phyloP scores from a whole-genome alignment of 2,329 filamentous ascomycete genomes.

The Colletotrichum agaves region DNA sequence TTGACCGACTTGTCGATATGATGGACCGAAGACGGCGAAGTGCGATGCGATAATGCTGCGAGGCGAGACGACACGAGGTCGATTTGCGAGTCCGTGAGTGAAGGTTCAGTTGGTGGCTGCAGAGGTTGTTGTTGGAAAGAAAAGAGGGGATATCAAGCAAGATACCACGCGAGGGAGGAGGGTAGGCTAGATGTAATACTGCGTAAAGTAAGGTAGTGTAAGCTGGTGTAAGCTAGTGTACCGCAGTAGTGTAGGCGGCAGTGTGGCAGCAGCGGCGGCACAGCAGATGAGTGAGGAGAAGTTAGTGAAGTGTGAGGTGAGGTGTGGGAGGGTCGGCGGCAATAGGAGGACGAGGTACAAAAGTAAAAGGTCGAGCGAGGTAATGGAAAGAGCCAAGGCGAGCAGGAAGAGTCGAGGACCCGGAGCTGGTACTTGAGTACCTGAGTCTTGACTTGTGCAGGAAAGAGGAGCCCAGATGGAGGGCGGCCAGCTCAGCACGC shows the following conservation, averaged over 20 bases:
- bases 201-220: not conserved
- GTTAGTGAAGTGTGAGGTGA: conserved; percentile 11
- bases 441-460: conserved; percentile 18
- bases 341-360: conserved; percentile 24
- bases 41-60: not conserved
- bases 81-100: conserved; percentile 5
- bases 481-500: conserved; percentile 37
- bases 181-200: conserved; percentile 35
- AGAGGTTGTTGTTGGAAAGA: conserved; percentile 26
- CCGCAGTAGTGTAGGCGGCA: conserved; percentile 20
- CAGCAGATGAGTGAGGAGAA: conserved; percentile 12
- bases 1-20: conserved; percentile 21
- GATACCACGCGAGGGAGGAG: conserved; percentile 36
- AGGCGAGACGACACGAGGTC: not conserved
- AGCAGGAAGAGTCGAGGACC: conserved; percentile 30
- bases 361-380: conserved; percentile 8
- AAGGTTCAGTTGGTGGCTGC: conserved; percentile 26
- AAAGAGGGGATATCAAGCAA: conserved; percentile 38
- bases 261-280: conserved; percentile 12
- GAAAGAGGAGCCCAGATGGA: conserved; percentile 22
- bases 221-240: too few relatives aligned
- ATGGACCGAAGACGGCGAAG: not conserved
- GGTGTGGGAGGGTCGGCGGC: conserved; percentile 29
- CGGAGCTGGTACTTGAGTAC: conserved; percentile 10
- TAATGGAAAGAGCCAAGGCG: conserved; percentile 25